Evolutionary conservation across 2,329 filamentous ascomycete species (phyloP).

Genomic region (Phaeosphaeriaceae sp.): DNA sequence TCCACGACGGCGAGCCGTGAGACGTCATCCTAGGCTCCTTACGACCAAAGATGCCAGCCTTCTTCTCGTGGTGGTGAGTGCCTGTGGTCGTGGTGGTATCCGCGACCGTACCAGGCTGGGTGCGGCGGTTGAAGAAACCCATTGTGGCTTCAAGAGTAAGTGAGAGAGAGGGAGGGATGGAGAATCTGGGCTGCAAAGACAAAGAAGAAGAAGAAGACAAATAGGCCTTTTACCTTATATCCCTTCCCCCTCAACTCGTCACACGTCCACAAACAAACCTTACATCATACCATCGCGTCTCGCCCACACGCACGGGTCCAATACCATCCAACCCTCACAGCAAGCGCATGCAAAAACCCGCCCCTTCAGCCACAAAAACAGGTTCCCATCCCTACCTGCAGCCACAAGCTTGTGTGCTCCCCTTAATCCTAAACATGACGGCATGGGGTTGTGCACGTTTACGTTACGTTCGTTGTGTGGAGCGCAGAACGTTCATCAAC

Average conservation of each 20-base stretch:
- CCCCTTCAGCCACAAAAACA: conserved; percentile 37
- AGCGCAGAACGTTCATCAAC: background rate
- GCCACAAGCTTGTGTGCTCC: conserved; percentile 2
- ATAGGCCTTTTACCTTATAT: background rate
- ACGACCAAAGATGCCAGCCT: conserved; percentile 33
- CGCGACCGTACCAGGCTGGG: conserved; percentile 40
- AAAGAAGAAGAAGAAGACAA: background rate
- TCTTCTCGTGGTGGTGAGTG: conserved; percentile 35
- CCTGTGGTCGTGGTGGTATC: conserved; percentile 46
- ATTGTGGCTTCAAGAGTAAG: conserved; percentile 29
- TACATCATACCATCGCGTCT: conserved; percentile 25
- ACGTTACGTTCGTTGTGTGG: conserved; percentile 3
- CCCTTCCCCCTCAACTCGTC: background rate
- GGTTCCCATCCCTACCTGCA: conserved; percentile 28
- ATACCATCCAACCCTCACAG: too few relatives aligned
- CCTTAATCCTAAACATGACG: background rate
- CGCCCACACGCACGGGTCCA: conserved; percentile 16
- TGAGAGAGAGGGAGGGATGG: background rate
- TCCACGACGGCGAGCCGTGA: conserved; percentile 28
- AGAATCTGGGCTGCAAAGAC: background rate
- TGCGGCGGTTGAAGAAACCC: conserved; percentile 49
- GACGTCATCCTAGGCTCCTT: conserved; percentile 22
- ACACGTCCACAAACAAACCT: conserved; percentile 3
- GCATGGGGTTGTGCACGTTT: too few relatives aligned
- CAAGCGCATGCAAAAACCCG: too few relatives aligned